These are phyloP conservation scores for Pleurotus sapidus DNA, from an alignment of 768 basidiomycete species.

Conservation along the genomic window DNA sequence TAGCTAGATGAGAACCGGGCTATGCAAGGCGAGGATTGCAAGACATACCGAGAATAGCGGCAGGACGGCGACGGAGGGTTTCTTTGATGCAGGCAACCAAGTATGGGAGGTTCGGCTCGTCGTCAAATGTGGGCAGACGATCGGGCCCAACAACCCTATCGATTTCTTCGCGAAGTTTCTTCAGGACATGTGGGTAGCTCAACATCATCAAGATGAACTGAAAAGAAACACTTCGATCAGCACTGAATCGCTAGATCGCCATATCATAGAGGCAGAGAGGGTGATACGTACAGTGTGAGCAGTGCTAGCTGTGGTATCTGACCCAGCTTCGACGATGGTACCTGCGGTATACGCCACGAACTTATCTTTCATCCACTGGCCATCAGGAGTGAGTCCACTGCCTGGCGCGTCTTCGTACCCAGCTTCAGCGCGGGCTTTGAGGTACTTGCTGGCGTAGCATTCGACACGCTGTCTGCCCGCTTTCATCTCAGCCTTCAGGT, in stretches of 20 bases:
- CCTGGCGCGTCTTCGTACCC: background rate
- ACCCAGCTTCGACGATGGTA: background rate
- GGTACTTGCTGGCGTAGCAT: background rate
- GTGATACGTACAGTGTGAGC: background rate
- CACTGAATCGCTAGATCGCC: background rate
- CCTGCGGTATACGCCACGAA: background rate
- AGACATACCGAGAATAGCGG: conserved; percentile 37
- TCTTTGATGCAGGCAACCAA: conserved; percentile 44
- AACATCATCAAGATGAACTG: conserved; percentile 6
- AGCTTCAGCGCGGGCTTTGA: background rate
- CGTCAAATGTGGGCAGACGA: conserved; percentile 36
- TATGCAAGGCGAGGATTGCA: background rate
- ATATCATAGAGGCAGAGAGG: no score
- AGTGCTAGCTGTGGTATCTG: background rate
- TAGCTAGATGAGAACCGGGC: background rate
- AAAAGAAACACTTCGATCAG: background rate
- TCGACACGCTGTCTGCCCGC: background rate
- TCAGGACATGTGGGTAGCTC: conserved; percentile 39
- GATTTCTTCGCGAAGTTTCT: conserved; percentile 50
- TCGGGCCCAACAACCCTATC: conserved; percentile 36
- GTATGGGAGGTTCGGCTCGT: conserved; percentile 47
- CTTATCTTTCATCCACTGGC: background rate
- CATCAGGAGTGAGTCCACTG: background rate
- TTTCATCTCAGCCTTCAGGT: background rate
- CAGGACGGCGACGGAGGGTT: conserved; percentile 44